Base-by-base conservation (phyloP, 1,139 yeast genomes). In the Yamadazyma diddensiae region DNA sequence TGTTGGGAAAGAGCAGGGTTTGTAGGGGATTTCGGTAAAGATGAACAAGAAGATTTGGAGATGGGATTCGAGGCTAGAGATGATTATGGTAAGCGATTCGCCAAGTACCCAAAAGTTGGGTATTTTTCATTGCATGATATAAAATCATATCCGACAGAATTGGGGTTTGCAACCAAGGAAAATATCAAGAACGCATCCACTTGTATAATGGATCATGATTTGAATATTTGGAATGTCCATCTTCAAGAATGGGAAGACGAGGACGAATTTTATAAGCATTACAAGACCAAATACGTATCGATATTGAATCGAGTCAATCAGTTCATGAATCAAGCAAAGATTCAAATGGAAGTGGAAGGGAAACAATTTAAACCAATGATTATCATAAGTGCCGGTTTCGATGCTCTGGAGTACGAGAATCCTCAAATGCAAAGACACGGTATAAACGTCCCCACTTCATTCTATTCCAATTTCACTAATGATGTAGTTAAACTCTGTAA, bases 81-180 rank as follows among this genome's bases (percentile, higher is more conserved):
- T 45, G 79, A 72, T 28, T 71, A 69, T 45, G 77, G 79, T 11
- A 79, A 79, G 46, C 57, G 73, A 30, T 65, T 62, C 34, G 74
- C 83, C 1, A 61, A 57, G 6, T 70, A 59, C 38, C 85, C 87
- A 2, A 77, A 77, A 41, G 82, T 86, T 23, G 95, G 94, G 0
- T 86, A 86, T 53, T 85, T 84, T 52, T 84, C 94, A 1, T 59
- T 86, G 45, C 95, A 86, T 55, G 95, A 86, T 53, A 80, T 86
- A 47, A 83, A 85, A 50, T 83, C 94, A 2, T 86, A 82, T 54
- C 95, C 95, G 0, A 83, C 94, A 0, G 95, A 86, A 50, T 53
- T 71, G 8, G 94, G 90, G 0, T 82, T 67, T 56, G 94, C 95
- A 0, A 77, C 84, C 1, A 77, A 79, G 27, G 84, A 78, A 24